Percentiles rank a stretch among this genome's conserved stretches.
Evolutionary conservation across 2,329 filamentous ascomycete species (phyloP).

Genomic region (Calonectria hawksworthii): DNA sequence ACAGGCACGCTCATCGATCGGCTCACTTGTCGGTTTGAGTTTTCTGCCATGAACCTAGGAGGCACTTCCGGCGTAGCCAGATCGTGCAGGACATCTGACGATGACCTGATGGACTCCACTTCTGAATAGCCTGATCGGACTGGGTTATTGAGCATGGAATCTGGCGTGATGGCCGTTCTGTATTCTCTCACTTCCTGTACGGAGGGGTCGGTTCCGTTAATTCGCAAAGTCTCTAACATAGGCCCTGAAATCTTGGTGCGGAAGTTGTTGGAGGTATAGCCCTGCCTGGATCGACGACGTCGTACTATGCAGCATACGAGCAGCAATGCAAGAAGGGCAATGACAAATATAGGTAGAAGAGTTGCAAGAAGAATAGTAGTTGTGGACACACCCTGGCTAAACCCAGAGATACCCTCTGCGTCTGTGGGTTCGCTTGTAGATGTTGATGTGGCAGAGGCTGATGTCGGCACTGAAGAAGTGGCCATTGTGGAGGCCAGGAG

Average conservation of each 20-base stretch:
- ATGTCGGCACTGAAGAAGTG: constrained; percentile 35
- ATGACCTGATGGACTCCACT: constrained; percentile 42
- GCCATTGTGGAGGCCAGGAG: constrained; percentile 48
- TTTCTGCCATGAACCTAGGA: constrained; percentile 41
- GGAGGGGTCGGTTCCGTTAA: constrained; percentile 43
- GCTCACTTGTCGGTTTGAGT: constrained; percentile 37
- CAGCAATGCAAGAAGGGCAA: constrained; percentile 51
- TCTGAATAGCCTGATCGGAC: constrained; percentile 42
- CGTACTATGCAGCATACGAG: constrained; percentile 52
- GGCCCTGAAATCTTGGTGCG: constrained; percentile 52
- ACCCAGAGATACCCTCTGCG: constrained; percentile 26
- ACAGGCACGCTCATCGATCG: constrained; percentile 37
- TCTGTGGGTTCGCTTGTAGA: constrained; percentile 36
- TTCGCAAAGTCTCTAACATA: constrained; percentile 45
- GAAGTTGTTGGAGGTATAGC: constrained; percentile 47
- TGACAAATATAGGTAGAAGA: constrained; percentile 58
- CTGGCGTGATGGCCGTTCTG: constrained; percentile 11
- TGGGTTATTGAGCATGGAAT: constrained; percentile 30
- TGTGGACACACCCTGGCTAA: constrained; percentile 46
- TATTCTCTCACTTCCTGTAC: constrained; percentile 38
- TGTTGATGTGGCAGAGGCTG: constrained; percentile 42
- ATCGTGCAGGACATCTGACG: constrained; percentile 44
- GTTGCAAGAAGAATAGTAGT: constrained; percentile 58
- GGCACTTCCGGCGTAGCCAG: constrained; percentile 43
- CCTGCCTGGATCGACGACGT: constrained; percentile 47